Percentiles rank a stretch among this genome's conserved stretches.
Conservation (phyloP, 2,329 filamentous ascomycete species). For the Colletotrichum acutatum region DNA sequence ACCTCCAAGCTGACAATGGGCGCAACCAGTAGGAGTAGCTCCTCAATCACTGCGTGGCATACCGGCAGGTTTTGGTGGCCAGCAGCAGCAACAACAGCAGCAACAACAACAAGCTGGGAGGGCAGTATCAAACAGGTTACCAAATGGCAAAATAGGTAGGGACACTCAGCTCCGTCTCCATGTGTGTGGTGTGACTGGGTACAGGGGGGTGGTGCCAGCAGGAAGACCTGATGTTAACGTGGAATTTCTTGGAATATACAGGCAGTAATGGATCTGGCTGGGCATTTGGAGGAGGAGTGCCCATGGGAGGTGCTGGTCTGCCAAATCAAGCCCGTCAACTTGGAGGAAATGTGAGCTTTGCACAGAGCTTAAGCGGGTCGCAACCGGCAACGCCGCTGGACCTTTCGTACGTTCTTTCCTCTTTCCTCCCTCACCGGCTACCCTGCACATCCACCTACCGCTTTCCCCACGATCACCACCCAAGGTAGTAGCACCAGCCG, state of each 20-base stretch:
- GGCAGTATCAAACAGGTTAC: conserved; percentile 68
- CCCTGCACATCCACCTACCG: neutral
- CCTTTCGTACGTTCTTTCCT: conserved; percentile 67
- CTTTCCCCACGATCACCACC: neutral
- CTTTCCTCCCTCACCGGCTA: conserved; percentile 5
- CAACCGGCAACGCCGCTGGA: conserved; percentile 72
- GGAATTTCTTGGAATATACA: conserved; percentile 41
- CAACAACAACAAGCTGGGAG: conserved; percentile 59
- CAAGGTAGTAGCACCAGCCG: neutral
- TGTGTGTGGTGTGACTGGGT: neutral
- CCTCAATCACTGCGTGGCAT: conserved; percentile 72
- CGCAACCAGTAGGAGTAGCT: conserved; percentile 60
- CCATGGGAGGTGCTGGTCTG: conserved; percentile 67
- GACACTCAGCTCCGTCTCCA: conserved; percentile 3
- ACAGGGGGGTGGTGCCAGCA: conserved; percentile 19
- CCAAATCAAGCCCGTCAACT: conserved; percentile 65
- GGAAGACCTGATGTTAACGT: conserved; percentile 38
- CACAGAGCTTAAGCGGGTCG: conserved; percentile 72
- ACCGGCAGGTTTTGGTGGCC: conserved; percentile 68
- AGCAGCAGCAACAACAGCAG: conserved; percentile 54
- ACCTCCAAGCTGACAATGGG: conserved; percentile 45
- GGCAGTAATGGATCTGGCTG: conserved; percentile 66
- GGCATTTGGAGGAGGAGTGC: conserved; percentile 71
- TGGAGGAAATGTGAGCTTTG: conserved; percentile 72
- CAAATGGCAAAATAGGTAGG: conserved; percentile 73